Base-by-base conservation (phyloP, 257 asterid species). In the Solanum paucissectum region DNA sequence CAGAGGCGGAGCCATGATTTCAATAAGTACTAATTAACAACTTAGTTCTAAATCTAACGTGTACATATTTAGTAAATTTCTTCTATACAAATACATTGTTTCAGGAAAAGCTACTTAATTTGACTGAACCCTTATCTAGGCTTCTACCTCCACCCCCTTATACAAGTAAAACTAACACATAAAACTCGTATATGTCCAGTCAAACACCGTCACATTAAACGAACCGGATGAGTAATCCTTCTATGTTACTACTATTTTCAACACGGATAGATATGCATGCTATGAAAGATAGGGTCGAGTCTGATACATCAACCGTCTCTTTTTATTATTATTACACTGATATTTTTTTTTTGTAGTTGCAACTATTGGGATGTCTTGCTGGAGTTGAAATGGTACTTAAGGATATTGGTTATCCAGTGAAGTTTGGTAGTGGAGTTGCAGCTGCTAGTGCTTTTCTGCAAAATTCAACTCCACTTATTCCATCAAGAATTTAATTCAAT, bases 341-440 rank as follows among this genome's bases (percentile, higher is more conserved):
- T 29, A 29, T 29, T 21, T 42, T 4, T 3, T 6, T 21, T 38
- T 38, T 36, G 89, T 92, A 97, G 99, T 74, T 96, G 93, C 99
- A 97, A 95, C 96, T 97, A 32, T 86, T 97, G 89, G 99, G 99
- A 1, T 96, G 99, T 88, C 98, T 97, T 82, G 98, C 98, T 40
- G 99, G 99, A 82, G 99, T 97, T 92, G 99, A 97, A 94, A 93
- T 97, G 99, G 98, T 97, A 52, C 98, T 97, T n/a, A 95, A 93
- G 89, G 99, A 97, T 83, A 94, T 96, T 27, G 99, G 99, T 52
- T 97, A 95, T 86, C 94, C 98, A 3, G 95, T 97, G 90, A 93
- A 96, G 94, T 92, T 95, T 14, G 99, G 99, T 11, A 95, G 96
- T 58, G 99, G 99, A 3, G 98, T 97, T 18, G 99, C 94, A 9